phyloP scores from a whole-genome alignment of 208 protist species.

The Phytomonas francai region DNA sequence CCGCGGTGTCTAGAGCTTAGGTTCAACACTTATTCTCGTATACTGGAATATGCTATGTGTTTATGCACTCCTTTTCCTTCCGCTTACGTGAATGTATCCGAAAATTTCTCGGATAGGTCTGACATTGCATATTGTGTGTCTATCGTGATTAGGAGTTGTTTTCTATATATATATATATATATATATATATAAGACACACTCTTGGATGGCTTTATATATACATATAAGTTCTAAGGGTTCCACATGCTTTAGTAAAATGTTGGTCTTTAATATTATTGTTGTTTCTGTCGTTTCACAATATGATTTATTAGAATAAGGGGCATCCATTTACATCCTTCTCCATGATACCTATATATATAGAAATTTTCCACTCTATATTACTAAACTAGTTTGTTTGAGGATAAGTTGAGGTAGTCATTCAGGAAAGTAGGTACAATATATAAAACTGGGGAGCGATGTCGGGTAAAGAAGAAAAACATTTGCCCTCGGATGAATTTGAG shows the following conservation, averaged over 20 bases:
- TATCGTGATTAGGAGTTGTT: neutral
- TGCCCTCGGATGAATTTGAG: slow-evolving; percentile 26
- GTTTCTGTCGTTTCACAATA: neutral
- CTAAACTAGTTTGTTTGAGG: neutral
- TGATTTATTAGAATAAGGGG: neutral
- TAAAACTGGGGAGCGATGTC: neutral
- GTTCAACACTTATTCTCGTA: neutral
- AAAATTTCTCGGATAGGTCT: neutral
- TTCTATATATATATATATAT: no score
- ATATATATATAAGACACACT: neutral
- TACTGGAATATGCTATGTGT: neutral
- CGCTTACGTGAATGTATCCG: neutral
- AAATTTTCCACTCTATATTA: neutral
- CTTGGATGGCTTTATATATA: neutral
- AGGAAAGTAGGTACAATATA: neutral
- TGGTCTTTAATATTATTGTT: neutral
- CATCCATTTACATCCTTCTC: neutral
- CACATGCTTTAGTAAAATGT: neutral
- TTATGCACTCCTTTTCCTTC: neutral
- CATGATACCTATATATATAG: neutral
- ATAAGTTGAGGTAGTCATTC: neutral
- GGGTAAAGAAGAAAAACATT: neutral
- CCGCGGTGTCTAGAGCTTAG: slow-evolving; percentile 36
- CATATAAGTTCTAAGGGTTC: neutral
- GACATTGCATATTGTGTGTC: neutral